These are phyloP conservation scores for Umbelopsis sp. DNA, from an alignment of 371 early-diverging fungal genomes.

Conservation along the genomic window DNA sequence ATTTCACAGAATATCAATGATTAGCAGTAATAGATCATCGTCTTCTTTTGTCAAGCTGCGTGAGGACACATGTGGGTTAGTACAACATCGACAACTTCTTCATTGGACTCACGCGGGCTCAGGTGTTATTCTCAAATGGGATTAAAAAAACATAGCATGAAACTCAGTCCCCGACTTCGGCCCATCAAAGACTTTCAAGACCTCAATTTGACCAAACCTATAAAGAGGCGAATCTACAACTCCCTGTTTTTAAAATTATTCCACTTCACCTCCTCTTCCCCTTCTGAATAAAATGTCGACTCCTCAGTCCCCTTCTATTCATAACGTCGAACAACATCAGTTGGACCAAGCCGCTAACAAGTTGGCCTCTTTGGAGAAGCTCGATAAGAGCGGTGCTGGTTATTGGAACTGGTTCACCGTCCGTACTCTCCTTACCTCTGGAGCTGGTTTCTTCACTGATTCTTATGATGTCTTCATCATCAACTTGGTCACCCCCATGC, in stretches of 20 bases:
- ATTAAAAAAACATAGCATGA: background rate
- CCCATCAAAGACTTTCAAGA: background rate
- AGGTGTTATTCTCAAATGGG: slow-evolving; percentile 8
- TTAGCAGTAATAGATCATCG: background rate
- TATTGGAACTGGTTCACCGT: slow-evolving; percentile 77
- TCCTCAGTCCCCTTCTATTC: background rate
- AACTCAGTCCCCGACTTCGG: background rate
- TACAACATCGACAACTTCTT: background rate
- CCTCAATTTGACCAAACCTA: background rate
- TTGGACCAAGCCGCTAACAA: background rate
- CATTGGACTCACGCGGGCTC: slow-evolving; percentile 2
- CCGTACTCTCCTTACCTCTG: slow-evolving; percentile 81
- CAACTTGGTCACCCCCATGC: slow-evolving; percentile 79
- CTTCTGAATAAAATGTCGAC: background rate
- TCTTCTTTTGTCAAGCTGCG: background rate
- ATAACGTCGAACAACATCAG: background rate
- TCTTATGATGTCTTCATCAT: slow-evolving; percentile 82
- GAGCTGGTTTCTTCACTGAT: slow-evolving; percentile 63
- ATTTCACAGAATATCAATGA: too few species aligned
- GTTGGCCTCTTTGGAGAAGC: slow-evolving; percentile 2
- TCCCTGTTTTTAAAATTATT: background rate
- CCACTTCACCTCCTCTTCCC: background rate
- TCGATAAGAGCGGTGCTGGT: slow-evolving; percentile 36
- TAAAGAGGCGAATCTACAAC: background rate
- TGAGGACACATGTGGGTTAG: slow-evolving; percentile 9